Evolutionary conservation across 2,329 filamentous ascomycete species (phyloP), one percentile per base, ranked within the genome.

Genomic region (Juglanconis sp.): DNA sequence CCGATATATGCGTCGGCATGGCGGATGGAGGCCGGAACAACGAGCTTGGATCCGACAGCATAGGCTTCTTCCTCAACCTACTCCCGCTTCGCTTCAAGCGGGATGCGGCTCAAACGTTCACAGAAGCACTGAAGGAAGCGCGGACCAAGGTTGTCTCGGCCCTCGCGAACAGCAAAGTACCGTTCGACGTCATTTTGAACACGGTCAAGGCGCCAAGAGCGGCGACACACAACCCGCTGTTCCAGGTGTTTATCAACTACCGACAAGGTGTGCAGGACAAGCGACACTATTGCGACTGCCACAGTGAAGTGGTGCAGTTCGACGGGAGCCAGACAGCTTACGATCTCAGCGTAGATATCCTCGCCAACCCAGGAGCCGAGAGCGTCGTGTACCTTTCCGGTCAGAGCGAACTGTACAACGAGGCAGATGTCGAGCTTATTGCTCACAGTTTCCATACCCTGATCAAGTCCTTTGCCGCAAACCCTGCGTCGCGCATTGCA

Each of bases 21-120:
- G 74, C 74, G 0, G 80, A 84, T 65, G 76, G 76, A 1, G 77
- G 77, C 4, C 73, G 68, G 76, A 75, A 0, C 75, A 79, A 1
- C 59, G 57, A 8, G 61, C 70, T 1, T 57, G 72, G 2, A 59
- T 67, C 6, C 57, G n/a, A 65, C 1, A 80, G 68, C 3, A 66
- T 84, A 1, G 82, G 82, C 2, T 67, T 75, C 47, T 78, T 79
- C 46, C 60, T 84, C 3, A 84, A 85, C 60, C 65, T 83, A 0
- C 68, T 85, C 1, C 74, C 82, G 2, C 51, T 84, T 1, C 70
- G 72, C 1, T 76, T 82, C 59, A 36, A 65, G 1, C 15, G 24
- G 5, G 17, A 6, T 13, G 24, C 38, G 17, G n/a, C n/a, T 24
- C n/a, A n/a, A n/a, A n/a, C n/a, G n/a, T 53, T 53, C 24, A 4